Percentiles rank a stretch among this genome's conserved stretches.
phyloP scores from a whole-genome alignment of 106 monocot genomes.

The Narthecium ossifragum region DNA sequence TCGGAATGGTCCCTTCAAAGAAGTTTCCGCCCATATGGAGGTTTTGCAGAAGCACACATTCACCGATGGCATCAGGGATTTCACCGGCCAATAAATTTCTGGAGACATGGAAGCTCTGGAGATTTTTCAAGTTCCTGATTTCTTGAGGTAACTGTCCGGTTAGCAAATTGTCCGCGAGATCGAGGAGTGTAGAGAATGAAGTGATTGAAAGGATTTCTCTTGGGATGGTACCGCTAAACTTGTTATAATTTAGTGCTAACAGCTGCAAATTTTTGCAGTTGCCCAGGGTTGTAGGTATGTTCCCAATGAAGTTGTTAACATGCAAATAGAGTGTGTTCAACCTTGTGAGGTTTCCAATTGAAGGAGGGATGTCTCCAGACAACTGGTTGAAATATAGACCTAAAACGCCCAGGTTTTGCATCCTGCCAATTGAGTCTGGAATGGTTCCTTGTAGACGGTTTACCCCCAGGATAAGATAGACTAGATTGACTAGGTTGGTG shows the following conservation, averaged over 20 bases:
- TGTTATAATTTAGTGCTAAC: constrained; percentile 2
- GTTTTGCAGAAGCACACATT: background rate
- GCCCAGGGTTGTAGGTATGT: constrained; percentile 1
- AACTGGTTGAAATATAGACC: background rate
- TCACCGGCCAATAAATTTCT: constrained; percentile 3
- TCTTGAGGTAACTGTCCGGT: constrained; percentile 4
- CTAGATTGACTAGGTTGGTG: background rate
- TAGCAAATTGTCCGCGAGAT: constrained; percentile 12
- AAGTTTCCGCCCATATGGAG: constrained; percentile 5
- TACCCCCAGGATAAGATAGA: background rate
- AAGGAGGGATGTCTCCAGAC: constrained; percentile 1
- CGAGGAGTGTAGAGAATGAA: background rate
- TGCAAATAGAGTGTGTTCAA: background rate
- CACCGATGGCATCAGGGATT: constrained; percentile 3
- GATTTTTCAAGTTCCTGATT: constrained; percentile 5
- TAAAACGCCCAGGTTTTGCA: background rate
- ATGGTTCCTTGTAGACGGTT: constrained; percentile 4
- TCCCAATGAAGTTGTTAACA: constrained; percentile 5
- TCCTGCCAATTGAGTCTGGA: constrained; percentile 6
- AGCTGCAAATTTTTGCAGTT: background rate
- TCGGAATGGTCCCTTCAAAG: constrained; percentile 11
- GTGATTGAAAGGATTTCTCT: background rate
- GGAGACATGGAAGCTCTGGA: background rate
- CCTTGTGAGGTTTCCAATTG: constrained; percentile 6
- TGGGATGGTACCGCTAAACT: constrained; percentile 1